phyloP scores from a whole-genome alignment of 2,329 filamentous ascomycete species.

The Fonsecaea multimorphosa region DNA sequence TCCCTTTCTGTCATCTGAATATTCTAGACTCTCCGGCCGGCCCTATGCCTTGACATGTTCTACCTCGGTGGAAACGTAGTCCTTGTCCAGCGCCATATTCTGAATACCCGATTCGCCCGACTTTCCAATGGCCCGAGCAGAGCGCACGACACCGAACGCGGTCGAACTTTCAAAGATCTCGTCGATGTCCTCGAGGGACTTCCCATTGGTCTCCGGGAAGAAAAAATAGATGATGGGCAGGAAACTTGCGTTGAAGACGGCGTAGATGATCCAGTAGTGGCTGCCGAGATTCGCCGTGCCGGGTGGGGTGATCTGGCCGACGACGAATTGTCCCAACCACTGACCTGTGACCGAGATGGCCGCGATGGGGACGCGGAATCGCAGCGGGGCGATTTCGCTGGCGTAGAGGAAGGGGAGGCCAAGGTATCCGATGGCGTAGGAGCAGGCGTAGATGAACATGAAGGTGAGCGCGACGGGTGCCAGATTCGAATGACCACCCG shows the following conservation, averaged over 20 bases:
- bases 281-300: constrained; percentile 51
- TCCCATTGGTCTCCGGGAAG: constrained; percentile 62
- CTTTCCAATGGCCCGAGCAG: constrained; percentile 5
- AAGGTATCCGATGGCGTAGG: constrained; percentile 6
- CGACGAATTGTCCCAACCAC: constrained; percentile 68
- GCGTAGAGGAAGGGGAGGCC: constrained; percentile 16
- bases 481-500: constrained; percentile 3
- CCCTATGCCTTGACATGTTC: constrained; percentile 6
- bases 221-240: constrained; percentile 15
- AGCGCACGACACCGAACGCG: constrained; percentile 4
- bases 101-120: constrained; percentile 7
- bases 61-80: not conserved
- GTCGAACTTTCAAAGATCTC: constrained; percentile 43
- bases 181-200: constrained; percentile 69
- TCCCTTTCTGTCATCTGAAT: no score
- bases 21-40: constrained; percentile 1
- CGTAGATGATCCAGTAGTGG: constrained; percentile 38
- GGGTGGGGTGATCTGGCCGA: constrained; percentile 65
- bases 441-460: constrained; percentile 15
- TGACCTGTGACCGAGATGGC: constrained; percentile 53
- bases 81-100: constrained; percentile 4
- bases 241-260: constrained; percentile 48
- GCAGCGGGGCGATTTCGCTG: constrained; percentile 51
- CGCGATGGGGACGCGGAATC: constrained; percentile 52
- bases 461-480: constrained; percentile 6